phyloP scores from a whole-genome alignment of 2,329 filamentous ascomycete genomes.

The Aspergillus eucalypticola region DNA sequence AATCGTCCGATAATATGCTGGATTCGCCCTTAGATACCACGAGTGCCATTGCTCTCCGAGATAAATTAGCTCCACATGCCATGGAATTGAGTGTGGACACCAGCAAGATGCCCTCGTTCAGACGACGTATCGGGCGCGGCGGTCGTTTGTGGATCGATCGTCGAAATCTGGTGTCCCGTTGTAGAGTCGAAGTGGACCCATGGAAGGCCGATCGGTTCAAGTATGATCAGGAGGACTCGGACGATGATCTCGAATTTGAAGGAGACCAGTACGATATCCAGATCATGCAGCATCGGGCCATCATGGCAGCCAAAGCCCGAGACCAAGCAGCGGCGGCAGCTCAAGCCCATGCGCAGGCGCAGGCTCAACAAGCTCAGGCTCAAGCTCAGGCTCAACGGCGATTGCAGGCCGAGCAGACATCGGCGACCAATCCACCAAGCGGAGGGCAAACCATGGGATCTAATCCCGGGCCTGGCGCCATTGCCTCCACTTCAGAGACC shows the following conservation, averaged over 20 bases:
- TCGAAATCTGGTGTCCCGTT: conserved; percentile 63
- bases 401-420: conserved; percentile 37
- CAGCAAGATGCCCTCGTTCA: conserved; percentile 65
- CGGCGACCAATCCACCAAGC: conserved; percentile 28
- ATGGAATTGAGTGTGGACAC: conserved; percentile 48
- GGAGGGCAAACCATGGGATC: conserved; percentile 29
- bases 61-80: conserved; percentile 44
- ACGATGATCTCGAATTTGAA: conserved; percentile 71
- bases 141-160: conserved; percentile 88
- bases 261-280: conserved; percentile 68
- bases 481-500: conserved; percentile 31
- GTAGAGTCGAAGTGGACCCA: conserved; percentile 49
- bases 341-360: conserved; percentile 45
- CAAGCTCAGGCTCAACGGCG: conserved; percentile 39
- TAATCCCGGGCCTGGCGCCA: conserved; percentile 33
- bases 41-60: conserved; percentile 33
- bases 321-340: conserved; percentile 46
- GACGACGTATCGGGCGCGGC: conserved; percentile 79
- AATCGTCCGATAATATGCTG: conserved; percentile 48
- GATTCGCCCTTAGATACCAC: conserved; percentile 39
- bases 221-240: conserved; percentile 82
- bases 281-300: conserved; percentile 58
- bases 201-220: conserved; percentile 72
- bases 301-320: conserved; percentile 48
- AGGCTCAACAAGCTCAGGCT: conserved; percentile 44